Conservation (phyloP, 352 stramenopile genomes). For the Phytopythium cucurbitacearum region DNA sequence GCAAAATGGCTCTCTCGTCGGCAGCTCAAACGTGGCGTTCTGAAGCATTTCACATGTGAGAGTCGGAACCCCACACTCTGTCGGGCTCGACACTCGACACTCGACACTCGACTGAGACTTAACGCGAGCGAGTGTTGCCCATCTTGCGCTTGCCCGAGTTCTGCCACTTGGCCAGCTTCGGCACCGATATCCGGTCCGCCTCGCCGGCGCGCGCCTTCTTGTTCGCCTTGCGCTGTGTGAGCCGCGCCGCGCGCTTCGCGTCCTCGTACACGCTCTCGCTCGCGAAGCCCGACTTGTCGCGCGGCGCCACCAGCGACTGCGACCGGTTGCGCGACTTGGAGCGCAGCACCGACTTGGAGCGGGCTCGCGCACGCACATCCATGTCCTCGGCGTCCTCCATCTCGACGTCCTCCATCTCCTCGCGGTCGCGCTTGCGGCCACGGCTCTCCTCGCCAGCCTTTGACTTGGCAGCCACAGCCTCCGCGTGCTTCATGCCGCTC, state of each 20-base stretch:
- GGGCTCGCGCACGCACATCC: constrained; percentile 57
- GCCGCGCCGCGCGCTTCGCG: constrained; percentile 39
- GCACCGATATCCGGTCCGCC: constrained; percentile 67
- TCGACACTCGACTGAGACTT: constrained; percentile 13
- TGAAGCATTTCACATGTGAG: too few species aligned
- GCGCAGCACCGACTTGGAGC: constrained; percentile 63
- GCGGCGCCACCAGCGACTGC: constrained; percentile 68
- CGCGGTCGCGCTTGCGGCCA: constrained; percentile 81
- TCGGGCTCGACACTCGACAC: neutral
- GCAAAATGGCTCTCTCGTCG: neutral
- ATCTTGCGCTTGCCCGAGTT: constrained; percentile 86
- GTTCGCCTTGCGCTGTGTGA: constrained; percentile 75
- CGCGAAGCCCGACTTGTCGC: constrained; percentile 67
- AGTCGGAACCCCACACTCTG: neutral
- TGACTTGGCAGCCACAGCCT: constrained; percentile 62
- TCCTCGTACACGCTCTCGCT: constrained; percentile 36
- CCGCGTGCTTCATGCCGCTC: constrained; percentile 88
- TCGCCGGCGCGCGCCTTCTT: constrained; percentile 81
- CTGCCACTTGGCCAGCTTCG: constrained; percentile 88
- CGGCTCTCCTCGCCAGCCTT: constrained; percentile 64
- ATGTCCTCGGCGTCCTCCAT: constrained; percentile 85
- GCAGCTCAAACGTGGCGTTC: neutral
- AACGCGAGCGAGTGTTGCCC: constrained; percentile 76
- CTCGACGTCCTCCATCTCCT: constrained; percentile 84
- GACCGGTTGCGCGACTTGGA: constrained; percentile 84